Evolutionary conservation across 805 yeast species (phyloP).

Genomic region (Ogataea pilisensis): DNA sequence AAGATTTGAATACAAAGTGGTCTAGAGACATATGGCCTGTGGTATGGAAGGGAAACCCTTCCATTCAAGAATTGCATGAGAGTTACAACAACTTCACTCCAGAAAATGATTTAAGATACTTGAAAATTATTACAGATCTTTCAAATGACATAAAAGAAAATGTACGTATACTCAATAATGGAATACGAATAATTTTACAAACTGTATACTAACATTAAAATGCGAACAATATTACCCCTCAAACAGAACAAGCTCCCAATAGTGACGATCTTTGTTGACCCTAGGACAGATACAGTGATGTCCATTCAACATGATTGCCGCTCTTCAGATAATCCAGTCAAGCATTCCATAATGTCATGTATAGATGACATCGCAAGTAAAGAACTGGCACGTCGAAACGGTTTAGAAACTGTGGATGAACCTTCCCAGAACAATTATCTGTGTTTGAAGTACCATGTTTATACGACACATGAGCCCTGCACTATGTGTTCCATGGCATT

Average conservation of each 20-base stretch:
- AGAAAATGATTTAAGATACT: constrained; percentile 33
- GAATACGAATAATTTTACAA: background rate
- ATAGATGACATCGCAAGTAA: constrained; percentile 57
- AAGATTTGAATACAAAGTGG: constrained; percentile 67
- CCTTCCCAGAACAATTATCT: constrained; percentile 43
- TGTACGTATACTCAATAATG: background rate
- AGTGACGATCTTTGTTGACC: constrained; percentile 63
- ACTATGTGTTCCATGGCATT: constrained; percentile 96
- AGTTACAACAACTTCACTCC: constrained; percentile 37
- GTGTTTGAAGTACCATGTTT: constrained; percentile 73
- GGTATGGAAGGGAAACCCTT: constrained; percentile 91
- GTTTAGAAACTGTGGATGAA: constrained; percentile 1
- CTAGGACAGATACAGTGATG: constrained; percentile 38
- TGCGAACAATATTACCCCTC: background rate
- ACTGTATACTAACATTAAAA: background rate
- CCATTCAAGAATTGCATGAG: constrained; percentile 62
- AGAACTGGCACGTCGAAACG: constrained; percentile 41
- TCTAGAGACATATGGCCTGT: constrained; percentile 75
- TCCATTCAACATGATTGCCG: constrained; percentile 40
- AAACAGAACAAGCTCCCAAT: constrained; percentile 37
- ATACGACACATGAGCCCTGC: constrained; percentile 94
- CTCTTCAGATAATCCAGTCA: constrained; percentile 43
- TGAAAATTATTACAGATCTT: constrained; percentile 26
- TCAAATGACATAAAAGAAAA: constrained; percentile 17
- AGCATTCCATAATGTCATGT: constrained; percentile 75